A percentile compares a stretch with the other conserved stretches of the same genome.
Conservation (phyloP, 2,329 filamentous ascomycete species). For the Beauveria brongniartii region DNA sequence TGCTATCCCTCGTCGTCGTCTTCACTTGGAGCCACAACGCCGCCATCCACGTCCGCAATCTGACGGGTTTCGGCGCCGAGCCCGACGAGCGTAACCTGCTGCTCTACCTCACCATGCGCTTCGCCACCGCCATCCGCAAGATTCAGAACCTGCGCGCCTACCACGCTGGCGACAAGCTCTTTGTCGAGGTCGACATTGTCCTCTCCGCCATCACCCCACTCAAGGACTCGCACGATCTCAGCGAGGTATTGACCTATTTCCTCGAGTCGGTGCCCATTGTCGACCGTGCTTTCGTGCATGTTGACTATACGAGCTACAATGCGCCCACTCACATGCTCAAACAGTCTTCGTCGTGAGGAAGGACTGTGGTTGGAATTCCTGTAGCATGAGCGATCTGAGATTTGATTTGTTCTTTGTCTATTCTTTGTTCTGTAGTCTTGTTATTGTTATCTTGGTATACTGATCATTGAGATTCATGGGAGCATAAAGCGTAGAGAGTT, state of each 20-base stretch:
- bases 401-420: neutral
- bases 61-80: slow-evolving; percentile 70
- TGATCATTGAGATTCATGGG: neutral
- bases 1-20: slow-evolving; percentile 74
- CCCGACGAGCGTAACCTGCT: slow-evolving; percentile 78
- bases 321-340: slow-evolving; percentile 50
- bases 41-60: slow-evolving; percentile 68
- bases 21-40: slow-evolving; percentile 70
- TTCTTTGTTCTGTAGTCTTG: neutral
- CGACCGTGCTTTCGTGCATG: slow-evolving; percentile 62
- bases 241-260: slow-evolving; percentile 72
- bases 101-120: slow-evolving; percentile 88
- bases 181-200: slow-evolving; percentile 75
- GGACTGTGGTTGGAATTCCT: too few species aligned
- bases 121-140: slow-evolving; percentile 77
- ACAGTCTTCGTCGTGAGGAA: slow-evolving; percentile 13
- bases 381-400: neutral
- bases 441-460: neutral
- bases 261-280: slow-evolving; percentile 77
- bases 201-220: slow-evolving; percentile 67
- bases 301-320: slow-evolving; percentile 56
- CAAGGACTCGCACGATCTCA: slow-evolving; percentile 73
- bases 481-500: neutral
- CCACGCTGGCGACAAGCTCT: slow-evolving; percentile 77
- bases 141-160: slow-evolving; percentile 83